Conservation (phyloP, 1,284 basidiomycete species). For the Porogramme epimiltina region DNA sequence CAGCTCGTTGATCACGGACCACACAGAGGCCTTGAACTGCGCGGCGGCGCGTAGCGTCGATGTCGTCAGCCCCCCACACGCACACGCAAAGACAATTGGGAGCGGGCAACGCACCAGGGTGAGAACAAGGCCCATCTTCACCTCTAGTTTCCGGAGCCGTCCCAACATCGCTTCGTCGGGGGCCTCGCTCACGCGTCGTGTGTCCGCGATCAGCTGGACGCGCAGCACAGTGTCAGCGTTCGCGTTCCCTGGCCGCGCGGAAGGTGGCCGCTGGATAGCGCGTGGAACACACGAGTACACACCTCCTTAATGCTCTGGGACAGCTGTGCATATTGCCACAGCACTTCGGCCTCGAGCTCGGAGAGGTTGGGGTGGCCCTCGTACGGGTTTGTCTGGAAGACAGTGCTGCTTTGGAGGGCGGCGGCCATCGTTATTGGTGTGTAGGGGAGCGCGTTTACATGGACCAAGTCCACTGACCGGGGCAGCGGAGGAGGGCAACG, state of each 20-base stretch:
- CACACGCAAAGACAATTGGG: background rate
- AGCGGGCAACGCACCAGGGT: slow-evolving; percentile 64
- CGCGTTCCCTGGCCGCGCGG: background rate
- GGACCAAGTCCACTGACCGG: no score
- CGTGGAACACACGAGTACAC: no score
- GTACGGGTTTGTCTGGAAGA: slow-evolving; percentile 68
- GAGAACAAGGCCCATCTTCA: slow-evolving; percentile 93
- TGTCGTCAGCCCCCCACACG: no score
- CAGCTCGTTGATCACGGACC: slow-evolving; percentile 91
- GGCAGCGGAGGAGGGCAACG: no score
- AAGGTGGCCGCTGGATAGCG: background rate
- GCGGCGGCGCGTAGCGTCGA: no score
- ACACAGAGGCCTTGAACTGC: slow-evolving; percentile 94
- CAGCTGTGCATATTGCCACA: slow-evolving; percentile 64
- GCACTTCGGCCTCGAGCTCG: slow-evolving; percentile 54
- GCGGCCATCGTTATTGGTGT: slow-evolving; percentile 21
- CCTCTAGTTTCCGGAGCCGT: slow-evolving; percentile 82
- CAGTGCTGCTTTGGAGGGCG: slow-evolving; percentile 34
- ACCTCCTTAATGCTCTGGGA: slow-evolving; percentile 58
- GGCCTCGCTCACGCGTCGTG: slow-evolving; percentile 61
- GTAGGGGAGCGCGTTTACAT: background rate
- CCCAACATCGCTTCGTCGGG: slow-evolving; percentile 79
- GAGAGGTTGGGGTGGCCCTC: slow-evolving; percentile 60
- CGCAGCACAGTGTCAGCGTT: background rate
- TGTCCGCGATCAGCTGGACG: slow-evolving; percentile 55